phyloP scores from a whole-genome alignment of 2,329 filamentous ascomycete genomes.

The Hawksworthiomyces lignivorus region DNA sequence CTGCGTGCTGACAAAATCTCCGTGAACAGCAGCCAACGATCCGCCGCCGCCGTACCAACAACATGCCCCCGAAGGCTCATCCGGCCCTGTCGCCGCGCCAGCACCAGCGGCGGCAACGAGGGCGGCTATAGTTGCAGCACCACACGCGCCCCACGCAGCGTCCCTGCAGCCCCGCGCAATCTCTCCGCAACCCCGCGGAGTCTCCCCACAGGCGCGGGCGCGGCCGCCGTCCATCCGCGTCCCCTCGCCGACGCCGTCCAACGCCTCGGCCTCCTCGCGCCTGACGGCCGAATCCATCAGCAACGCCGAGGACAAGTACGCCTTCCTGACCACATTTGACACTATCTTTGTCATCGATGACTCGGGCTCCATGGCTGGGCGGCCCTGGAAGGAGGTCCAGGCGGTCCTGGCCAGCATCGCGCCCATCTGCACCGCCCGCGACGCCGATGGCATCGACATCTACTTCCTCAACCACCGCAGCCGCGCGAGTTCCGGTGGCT shows the following conservation, averaged over 20 bases:
- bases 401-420: conserved; percentile 65
- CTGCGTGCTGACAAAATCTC: too few relatives aligned
- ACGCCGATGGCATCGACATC: conserved; percentile 80
- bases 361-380: conserved; percentile 74
- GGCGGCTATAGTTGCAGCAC: too few relatives aligned
- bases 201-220: too few relatives aligned
- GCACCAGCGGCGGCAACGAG: too few relatives aligned
- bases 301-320: conserved; percentile 57
- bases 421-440: conserved; percentile 72
- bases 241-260: conserved; percentile 19
- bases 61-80: too few relatives aligned
- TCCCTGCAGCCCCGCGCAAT: too few relatives aligned
- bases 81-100: too few relatives aligned
- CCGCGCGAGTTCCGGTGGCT: conserved; percentile 36
- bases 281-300: conserved; percentile 22
- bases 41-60: too few relatives aligned
- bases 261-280: conserved; percentile 11
- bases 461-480: conserved; percentile 76
- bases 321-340: conserved; percentile 73
- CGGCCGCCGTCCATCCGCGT: conserved; percentile 3
- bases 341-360: conserved; percentile 90
- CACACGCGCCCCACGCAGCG: too few relatives aligned
- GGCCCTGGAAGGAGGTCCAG: conserved; percentile 68
- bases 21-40: too few relatives aligned
- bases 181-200: too few relatives aligned